These are phyloP conservation scores for Quercus rubra DNA, from an alignment of 306 rosid species.

Conservation along the genomic window DNA sequence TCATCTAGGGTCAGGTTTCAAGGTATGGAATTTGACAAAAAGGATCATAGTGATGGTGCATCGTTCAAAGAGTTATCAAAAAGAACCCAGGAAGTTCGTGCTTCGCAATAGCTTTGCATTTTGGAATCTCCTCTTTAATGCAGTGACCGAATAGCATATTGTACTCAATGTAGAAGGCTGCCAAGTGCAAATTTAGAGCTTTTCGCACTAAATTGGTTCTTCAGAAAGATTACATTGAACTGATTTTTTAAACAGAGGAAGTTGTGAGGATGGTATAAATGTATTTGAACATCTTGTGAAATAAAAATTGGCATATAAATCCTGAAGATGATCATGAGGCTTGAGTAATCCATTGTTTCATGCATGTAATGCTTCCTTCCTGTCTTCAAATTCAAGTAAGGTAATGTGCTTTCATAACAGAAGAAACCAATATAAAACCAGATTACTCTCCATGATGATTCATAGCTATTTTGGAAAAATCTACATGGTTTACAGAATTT, in stretches of 20 bases:
- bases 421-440: no score
- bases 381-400: no score
- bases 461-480: no score
- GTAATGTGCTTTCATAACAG: no score
- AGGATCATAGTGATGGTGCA: conserved; percentile 29
- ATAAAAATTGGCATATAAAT: background rate
- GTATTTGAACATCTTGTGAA: background rate
- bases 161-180: background rate
- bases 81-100: conserved; percentile 27
- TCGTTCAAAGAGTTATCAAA: conserved; percentile 32
- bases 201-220: background rate
- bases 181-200: background rate
- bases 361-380: no score
- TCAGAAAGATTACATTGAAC: background rate
- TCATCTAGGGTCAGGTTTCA: conserved; percentile 62
- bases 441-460: no score
- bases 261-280: background rate
- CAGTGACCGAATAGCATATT: background rate
- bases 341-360: no score
- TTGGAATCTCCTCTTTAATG: background rate
- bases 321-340: background rate
- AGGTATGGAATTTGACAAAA: conserved; percentile 61
- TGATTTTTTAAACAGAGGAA: no score
- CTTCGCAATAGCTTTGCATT: conserved; percentile 23
- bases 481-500: no score